These are phyloP conservation scores for Aspergillus felis DNA, from an alignment of 2,329 filamentous ascomycete species.

Conservation along the genomic window DNA sequence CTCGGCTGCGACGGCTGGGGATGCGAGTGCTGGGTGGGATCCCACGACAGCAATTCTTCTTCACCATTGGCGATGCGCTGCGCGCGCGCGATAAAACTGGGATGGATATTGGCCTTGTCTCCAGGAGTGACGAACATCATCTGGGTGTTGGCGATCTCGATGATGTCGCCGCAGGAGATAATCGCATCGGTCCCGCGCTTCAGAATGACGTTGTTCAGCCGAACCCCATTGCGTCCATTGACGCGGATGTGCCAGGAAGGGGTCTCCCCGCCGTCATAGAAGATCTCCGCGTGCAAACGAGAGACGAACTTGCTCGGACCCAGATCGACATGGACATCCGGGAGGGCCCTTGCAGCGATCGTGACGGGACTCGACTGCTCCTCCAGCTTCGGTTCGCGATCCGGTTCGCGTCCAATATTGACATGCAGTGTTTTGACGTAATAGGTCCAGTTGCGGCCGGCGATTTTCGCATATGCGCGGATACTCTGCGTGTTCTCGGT, in stretches of 20 bases:
- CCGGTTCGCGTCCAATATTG: slow-evolving; percentile 48
- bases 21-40: slow-evolving; percentile 37
- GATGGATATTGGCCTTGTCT: slow-evolving; percentile 65
- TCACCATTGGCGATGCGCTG: slow-evolving; percentile 41
- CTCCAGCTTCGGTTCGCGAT: slow-evolving; percentile 40
- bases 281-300: slow-evolving; percentile 70
- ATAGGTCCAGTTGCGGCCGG: slow-evolving; percentile 50
- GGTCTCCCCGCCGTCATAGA: slow-evolving; percentile 62
- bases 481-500: slow-evolving; percentile 45
- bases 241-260: slow-evolving; percentile 77
- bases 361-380: slow-evolving; percentile 46
- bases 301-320: slow-evolving; percentile 80
- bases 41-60: slow-evolving; percentile 34
- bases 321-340: slow-evolving; percentile 76
- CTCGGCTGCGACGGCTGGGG: slow-evolving; percentile 24
- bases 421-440: slow-evolving; percentile 48
- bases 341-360: slow-evolving; percentile 41
- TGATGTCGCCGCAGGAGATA: slow-evolving; percentile 80
- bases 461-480: slow-evolving; percentile 49
- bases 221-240: slow-evolving; percentile 87
- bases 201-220: slow-evolving; percentile 70
- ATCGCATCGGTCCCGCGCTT: slow-evolving; percentile 63
- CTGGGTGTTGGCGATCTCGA: slow-evolving; percentile 87
- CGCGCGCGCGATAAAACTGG: slow-evolving; percentile 67
- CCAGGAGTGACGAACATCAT: slow-evolving; percentile 98